Percentiles rank a stretch among this genome's conserved stretches.
Conservation (phyloP, 495 filamentous ascomycete species). For the Bathelium albidoporum region DNA sequence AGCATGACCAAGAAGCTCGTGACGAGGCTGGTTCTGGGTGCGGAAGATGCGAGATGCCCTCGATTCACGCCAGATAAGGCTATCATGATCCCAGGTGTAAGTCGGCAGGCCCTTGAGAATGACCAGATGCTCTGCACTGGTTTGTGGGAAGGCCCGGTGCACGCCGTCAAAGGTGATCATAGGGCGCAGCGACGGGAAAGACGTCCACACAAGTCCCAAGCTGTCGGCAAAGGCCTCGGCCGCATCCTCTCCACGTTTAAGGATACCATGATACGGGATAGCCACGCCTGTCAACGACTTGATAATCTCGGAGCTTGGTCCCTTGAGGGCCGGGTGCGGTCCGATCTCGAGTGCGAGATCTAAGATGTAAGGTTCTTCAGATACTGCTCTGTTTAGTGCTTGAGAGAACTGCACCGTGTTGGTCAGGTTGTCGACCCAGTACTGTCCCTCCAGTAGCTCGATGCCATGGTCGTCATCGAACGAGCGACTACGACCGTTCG, state of each 20-base stretch:
- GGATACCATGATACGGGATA: background rate
- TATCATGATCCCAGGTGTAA: background rate
- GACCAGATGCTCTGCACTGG: background rate
- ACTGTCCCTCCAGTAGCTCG: background rate
- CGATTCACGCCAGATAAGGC: background rate
- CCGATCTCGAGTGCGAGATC: constrained; percentile 11
- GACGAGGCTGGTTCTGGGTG: background rate
- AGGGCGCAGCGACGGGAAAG: background rate
- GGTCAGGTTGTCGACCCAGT: constrained; percentile 16
- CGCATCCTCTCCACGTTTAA: background rate
- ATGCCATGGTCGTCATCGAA: background rate
- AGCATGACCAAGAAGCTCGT: background rate
- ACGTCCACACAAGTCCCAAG: background rate
- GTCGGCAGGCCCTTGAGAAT: background rate
- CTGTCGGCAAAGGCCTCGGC: background rate
- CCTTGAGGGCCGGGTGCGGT: constrained; percentile 11
- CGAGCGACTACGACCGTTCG: background rate
- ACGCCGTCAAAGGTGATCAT: background rate
- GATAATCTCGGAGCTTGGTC: background rate
- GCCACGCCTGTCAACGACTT: background rate
- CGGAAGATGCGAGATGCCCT: background rate
- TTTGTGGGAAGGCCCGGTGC: background rate
- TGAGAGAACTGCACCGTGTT: background rate
- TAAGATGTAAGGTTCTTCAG: background rate
- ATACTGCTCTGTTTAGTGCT: background rate